Evolutionary conservation across 805 yeast genomes (phyloP), one percentile per base, ranked within the genome.

Genomic region (Candida germanica): DNA sequence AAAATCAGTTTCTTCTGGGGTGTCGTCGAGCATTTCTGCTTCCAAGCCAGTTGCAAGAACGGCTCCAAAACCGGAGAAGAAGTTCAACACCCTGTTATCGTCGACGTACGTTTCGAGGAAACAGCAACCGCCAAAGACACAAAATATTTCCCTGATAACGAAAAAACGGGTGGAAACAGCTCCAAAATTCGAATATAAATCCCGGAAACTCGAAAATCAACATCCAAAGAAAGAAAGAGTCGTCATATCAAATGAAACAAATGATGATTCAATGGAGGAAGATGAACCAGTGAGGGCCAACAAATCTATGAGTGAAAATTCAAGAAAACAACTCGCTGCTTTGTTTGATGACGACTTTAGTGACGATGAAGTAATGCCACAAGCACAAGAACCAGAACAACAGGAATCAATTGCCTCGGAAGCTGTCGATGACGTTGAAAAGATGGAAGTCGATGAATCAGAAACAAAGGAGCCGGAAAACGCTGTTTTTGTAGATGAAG

Each of bases 41-140:
- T 10, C 29, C 31, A 19, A 24, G 27, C 23, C 21, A 15, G 31
- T 21, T 4, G 43, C 21, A 33, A 29, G 14, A 16, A 7, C 28
- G 38, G 32, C 22, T 20, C 24, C 38, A n/a, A 33, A 26, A 31
- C 29, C 37, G 12, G 24, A 31, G 11, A 27, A 27, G 31, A 31
- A 30, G 15, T 29, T 31, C 26, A 36, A 36, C 17, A 19, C 39
- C 17, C 44, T 57, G 15, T 44, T 54, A 20, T 36, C 51, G 4
- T 59, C 66, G 2, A 43, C 51, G 3, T 62, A 62, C 40, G 61
- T 56, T 3, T 60, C 62, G 12, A 40, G 65, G 22, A 54, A 56
- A 33, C 22, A 22, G 6, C 55, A 57, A 31, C 32, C 34, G 15
- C 30, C 35, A 6, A 13, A 18, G 9, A 4, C 33, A 12, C 6